Conservation (phyloP, 352 stramenopile genomes). For the Phytophthora kernoviae region DNA sequence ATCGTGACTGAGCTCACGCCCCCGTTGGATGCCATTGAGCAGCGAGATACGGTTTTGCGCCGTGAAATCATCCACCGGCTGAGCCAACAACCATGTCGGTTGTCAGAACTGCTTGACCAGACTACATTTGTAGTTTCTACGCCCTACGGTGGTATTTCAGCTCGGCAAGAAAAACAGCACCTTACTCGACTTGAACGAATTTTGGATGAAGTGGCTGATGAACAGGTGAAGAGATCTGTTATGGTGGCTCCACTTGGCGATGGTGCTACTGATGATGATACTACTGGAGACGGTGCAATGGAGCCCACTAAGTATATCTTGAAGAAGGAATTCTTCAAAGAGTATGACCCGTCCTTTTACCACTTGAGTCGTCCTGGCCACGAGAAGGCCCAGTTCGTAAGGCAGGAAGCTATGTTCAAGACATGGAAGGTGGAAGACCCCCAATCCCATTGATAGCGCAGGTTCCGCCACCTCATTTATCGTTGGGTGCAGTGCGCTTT, state of each 20-base stretch:
- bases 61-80: conserved; percentile 90
- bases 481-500: conserved; percentile 53
- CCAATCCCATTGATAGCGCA: conserved; percentile 72
- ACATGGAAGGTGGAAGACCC: conserved; percentile 73
- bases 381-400: conserved; percentile 78
- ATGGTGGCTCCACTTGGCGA: conserved; percentile 38
- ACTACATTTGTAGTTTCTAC: conserved; percentile 78
- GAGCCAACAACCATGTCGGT: conserved; percentile 65
- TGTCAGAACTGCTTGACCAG: conserved; percentile 82
- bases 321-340: conserved; percentile 76
- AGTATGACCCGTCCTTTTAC: conserved; percentile 86
- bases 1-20: conserved; percentile 86
- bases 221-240: conserved; percentile 56
- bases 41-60: conserved; percentile 67
- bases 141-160: conserved; percentile 66
- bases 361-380: conserved; percentile 78
- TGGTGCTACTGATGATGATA: conserved; percentile 37
- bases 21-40: conserved; percentile 62
- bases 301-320: conserved; percentile 79
- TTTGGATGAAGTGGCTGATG: conserved; percentile 74
- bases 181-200: conserved; percentile 63
- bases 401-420: conserved; percentile 86
- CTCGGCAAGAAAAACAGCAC: conserved; percentile 70
- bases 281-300: conserved; percentile 50
- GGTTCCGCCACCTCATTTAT: conserved; percentile 59